Evolutionary conservation across 2,329 filamentous ascomycete genomes (phyloP).

Genomic region (Shiraia bambusicola): DNA sequence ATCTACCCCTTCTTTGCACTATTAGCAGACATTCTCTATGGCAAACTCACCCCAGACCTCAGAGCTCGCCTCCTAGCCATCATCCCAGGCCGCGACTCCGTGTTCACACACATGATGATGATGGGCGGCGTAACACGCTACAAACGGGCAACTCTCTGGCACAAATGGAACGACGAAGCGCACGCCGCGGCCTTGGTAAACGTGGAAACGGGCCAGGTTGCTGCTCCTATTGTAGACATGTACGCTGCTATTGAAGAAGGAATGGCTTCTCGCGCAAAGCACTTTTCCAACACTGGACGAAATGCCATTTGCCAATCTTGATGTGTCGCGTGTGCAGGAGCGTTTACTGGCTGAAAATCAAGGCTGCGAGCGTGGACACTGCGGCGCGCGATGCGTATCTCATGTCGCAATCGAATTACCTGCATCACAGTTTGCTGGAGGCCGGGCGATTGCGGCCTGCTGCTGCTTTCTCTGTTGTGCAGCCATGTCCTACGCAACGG

Average conservation of each 20-base stretch:
- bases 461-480: constrained; percentile 47
- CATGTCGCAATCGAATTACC: constrained; percentile 4
- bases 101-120: constrained; percentile 43
- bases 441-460: constrained; percentile 44
- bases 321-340: constrained; percentile 46
- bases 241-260: constrained; percentile 9
- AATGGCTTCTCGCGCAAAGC: constrained; percentile 17
- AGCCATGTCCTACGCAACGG: constrained; percentile 42
- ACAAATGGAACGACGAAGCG: constrained; percentile 37
- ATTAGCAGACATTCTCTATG: constrained; percentile 46
- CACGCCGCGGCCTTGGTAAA: constrained; percentile 7
- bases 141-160: constrained; percentile 23
- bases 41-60: constrained; percentile 26
- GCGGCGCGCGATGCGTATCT: background rate
- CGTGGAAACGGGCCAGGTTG: background rate
- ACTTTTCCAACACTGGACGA: constrained; percentile 51
- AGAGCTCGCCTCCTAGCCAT: constrained; percentile 24
- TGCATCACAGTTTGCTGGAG: constrained; percentile 37
- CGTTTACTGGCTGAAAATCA: constrained; percentile 31
- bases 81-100: constrained; percentile 30
- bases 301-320: constrained; percentile 51
- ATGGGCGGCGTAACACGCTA: constrained; percentile 41
- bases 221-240: constrained; percentile 14
- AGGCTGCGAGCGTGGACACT: background rate
- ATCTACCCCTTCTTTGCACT: constrained; percentile 45